phyloP scores from a whole-genome alignment of 1,284 basidiomycete genomes.

The Cryptococcus wingfieldii region DNA sequence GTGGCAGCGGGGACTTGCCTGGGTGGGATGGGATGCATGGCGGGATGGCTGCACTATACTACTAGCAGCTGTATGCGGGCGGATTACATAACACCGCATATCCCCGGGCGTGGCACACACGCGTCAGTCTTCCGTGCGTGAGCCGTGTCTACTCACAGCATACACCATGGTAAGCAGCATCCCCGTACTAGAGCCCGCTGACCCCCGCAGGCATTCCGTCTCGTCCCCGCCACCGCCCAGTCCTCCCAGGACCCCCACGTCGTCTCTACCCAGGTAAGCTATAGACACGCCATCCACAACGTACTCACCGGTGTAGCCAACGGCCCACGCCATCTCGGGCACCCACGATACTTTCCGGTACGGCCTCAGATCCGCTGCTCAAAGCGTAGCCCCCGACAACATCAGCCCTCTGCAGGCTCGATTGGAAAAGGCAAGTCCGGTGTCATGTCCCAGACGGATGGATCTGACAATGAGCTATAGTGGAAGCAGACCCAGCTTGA shows the following conservation, averaged over 20 bases:
- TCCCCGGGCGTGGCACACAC: slow-evolving; percentile 18
- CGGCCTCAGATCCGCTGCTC: slow-evolving; percentile 39
- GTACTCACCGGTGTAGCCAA: slow-evolving; percentile 21
- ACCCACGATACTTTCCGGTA: slow-evolving; percentile 45
- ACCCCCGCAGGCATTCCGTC: slow-evolving; percentile 31
- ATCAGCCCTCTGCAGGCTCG: slow-evolving; percentile 41
- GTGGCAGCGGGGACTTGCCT: neutral
- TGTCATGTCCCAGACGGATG: neutral
- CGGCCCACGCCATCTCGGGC: slow-evolving; percentile 42
- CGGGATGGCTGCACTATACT: too few relatives aligned
- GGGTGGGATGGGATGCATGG: too few relatives aligned
- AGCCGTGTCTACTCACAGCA: too few relatives aligned
- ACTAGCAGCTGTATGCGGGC: too few relatives aligned
- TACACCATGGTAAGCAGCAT: slow-evolving; percentile 24
- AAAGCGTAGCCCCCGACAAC: slow-evolving; percentile 31
- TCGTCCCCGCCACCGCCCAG: slow-evolving; percentile 38
- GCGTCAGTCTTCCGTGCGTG: too few relatives aligned
- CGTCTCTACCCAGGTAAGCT: slow-evolving; percentile 39
- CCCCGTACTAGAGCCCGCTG: neutral
- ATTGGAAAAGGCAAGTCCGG: slow-evolving; percentile 43
- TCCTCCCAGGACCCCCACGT: slow-evolving; percentile 35
- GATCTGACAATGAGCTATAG: slow-evolving; percentile 49
- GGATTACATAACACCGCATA: slow-evolving; percentile 7
- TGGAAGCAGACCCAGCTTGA: slow-evolving; percentile 92
- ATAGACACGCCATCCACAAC: neutral